Evolutionary conservation across 2,329 filamentous ascomycete species (phyloP).

Genomic region (Aspergillus novoparasiticus): DNA sequence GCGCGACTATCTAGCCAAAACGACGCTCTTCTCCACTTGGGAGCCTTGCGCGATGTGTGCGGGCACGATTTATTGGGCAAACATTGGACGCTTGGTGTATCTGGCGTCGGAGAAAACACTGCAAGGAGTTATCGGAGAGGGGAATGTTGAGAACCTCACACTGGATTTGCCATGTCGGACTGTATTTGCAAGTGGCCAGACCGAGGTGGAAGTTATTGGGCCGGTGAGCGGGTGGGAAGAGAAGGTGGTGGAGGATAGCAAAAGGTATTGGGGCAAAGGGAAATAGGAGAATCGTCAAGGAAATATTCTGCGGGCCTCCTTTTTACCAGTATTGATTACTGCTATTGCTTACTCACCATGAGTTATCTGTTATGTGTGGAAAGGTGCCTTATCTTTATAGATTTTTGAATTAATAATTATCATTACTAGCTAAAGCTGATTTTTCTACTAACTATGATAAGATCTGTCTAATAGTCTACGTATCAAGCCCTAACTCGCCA

Average conservation of each 20-base stretch:
- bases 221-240: slow-evolving; percentile 49
- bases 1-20: slow-evolving; percentile 52
- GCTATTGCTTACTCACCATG: too few species aligned
- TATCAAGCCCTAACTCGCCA: too few species aligned
- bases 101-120: slow-evolving; percentile 53
- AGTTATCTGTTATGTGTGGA: too few species aligned
- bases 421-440: too few species aligned
- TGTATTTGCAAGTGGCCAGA: slow-evolving; percentile 53
- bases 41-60: slow-evolving; percentile 60
- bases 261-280: slow-evolving; percentile 45
- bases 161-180: slow-evolving; percentile 53
- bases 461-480: too few species aligned
- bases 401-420: too few species aligned
- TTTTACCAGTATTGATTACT: too few species aligned
- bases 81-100: slow-evolving; percentile 57
- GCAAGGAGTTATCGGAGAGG: slow-evolving; percentile 48
- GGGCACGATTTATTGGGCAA: slow-evolving; percentile 54
- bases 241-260: slow-evolving; percentile 49
- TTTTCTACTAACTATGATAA: too few species aligned
- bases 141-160: slow-evolving; percentile 57
- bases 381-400: too few species aligned
- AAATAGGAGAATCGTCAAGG: background rate
- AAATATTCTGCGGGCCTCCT: too few species aligned
- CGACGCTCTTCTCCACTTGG: slow-evolving; percentile 57
- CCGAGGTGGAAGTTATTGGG: slow-evolving; percentile 53